A percentile compares a stretch with the other conserved stretches of the same genome.
Evolutionary conservation across 441 rosid genomes (phyloP).

Genomic region (Erodium trifolium): DNA sequence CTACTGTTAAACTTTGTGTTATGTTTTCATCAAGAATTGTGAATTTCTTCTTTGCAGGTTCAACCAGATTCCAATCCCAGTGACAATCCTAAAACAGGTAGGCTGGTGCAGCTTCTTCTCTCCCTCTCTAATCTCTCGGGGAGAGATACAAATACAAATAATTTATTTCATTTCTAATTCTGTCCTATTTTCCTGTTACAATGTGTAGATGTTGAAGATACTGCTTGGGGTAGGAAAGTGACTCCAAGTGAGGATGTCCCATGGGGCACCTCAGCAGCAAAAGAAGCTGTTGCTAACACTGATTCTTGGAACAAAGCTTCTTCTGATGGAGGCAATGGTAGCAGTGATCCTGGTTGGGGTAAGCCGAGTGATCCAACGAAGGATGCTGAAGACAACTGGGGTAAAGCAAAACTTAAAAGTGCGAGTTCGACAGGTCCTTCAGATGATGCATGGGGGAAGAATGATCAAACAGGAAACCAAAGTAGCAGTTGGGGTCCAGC

Average conservation of each 20-base stretch:
- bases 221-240: slow-evolving; percentile 40
- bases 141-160: neutral
- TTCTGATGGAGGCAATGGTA: slow-evolving; percentile 27
- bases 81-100: slow-evolving; percentile 32
- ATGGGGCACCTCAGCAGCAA: slow-evolving; percentile 45
- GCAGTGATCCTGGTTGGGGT: slow-evolving; percentile 37
- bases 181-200: slow-evolving; percentile 5
- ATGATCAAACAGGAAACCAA: slow-evolving; percentile 5
- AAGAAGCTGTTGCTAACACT: slow-evolving; percentile 26
- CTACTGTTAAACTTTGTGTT: neutral
- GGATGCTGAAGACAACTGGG: slow-evolving; percentile 27
- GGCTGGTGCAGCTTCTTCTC: neutral
- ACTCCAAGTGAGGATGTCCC: slow-evolving; percentile 34
- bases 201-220: slow-evolving; percentile 27
- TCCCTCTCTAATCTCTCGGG: neutral
- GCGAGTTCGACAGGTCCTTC: slow-evolving; percentile 20
- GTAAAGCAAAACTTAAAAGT: slow-evolving; percentile 16
- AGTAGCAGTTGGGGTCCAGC: slow-evolving; percentile 3
- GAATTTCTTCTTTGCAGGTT: slow-evolving; percentile 22
- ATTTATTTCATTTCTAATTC: neutral
- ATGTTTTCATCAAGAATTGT: neutral
- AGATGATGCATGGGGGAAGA: slow-evolving; percentile 19
- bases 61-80: slow-evolving; percentile 26
- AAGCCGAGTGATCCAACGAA: slow-evolving; percentile 26
- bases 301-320: slow-evolving; percentile 45